These are phyloP conservation scores for Spiraea crenata DNA, from an alignment of 331 rosid genomes.

Conservation along the genomic window DNA sequence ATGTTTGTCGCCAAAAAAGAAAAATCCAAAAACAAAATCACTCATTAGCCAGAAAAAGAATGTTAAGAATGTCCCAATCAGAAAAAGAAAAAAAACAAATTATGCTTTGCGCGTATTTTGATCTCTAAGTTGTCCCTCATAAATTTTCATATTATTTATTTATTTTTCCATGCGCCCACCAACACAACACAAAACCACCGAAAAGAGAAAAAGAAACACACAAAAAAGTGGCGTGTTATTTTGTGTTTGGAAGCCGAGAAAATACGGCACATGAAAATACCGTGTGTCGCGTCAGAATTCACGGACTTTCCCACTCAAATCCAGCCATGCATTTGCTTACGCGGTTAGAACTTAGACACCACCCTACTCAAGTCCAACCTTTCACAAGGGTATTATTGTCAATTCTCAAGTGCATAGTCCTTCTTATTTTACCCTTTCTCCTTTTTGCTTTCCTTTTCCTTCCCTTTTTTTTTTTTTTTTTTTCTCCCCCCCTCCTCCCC, in stretches of 20 bases:
- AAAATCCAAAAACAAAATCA: background rate
- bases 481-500: no score
- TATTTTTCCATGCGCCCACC: conserved; percentile 2
- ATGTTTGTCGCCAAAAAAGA: background rate
- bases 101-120: background rate
- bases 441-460: no score
- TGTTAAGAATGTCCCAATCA: background rate
- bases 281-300: conserved; percentile 65
- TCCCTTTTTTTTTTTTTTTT: no score
- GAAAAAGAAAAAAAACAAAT: background rate
- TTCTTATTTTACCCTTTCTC: no score
- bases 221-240: conserved; percentile 20
- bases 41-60: no score
- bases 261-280: conserved; percentile 30
- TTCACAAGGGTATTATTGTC: background rate
- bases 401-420: background rate
- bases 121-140: background rate
- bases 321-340: conserved; percentile 31
- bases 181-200: background rate
- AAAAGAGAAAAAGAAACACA: background rate
- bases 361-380: conserved; percentile 8
- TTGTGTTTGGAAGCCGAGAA: conserved; percentile 15
- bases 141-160: background rate
- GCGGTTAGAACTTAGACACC: conserved; percentile 26
- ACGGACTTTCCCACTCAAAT: conserved; percentile 39